phyloP scores from a whole-genome alignment of 2,329 filamentous ascomycete genomes.

The Neopestalotiopsis rosae region DNA sequence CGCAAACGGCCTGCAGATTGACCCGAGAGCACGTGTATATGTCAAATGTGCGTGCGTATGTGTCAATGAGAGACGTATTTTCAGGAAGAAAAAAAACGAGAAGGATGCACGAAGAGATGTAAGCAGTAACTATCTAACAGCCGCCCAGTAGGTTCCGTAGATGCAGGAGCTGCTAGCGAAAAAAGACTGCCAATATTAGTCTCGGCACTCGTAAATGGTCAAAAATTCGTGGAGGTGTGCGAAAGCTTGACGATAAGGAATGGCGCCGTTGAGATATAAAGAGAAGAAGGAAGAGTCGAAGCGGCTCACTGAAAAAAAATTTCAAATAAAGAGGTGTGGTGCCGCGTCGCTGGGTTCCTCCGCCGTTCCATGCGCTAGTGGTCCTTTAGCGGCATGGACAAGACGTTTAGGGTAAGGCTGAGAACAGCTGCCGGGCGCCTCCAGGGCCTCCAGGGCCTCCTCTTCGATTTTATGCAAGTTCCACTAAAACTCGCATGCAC shows the following conservation, averaged over 20 bases:
- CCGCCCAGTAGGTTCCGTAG: slow-evolving; percentile 70
- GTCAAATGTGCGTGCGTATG: not conserved
- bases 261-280: slow-evolving; percentile 64
- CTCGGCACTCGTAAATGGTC: slow-evolving; percentile 94
- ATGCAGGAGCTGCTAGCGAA: slow-evolving; percentile 97
- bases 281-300: slow-evolving; percentile 32
- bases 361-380: slow-evolving; percentile 12
- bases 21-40: not conserved
- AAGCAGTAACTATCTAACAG: slow-evolving; percentile 97
- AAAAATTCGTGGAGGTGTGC: slow-evolving; percentile 75
- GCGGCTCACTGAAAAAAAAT: slow-evolving; percentile 32
- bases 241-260: slow-evolving; percentile 90
- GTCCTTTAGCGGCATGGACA: not conserved
- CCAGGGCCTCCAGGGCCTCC: not conserved
- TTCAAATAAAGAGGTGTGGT: slow-evolving; percentile 1
- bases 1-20: not conserved
- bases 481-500: not conserved
- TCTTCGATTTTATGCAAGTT: not conserved
- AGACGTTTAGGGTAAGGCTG: slow-evolving; percentile 4
- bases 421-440: not conserved
- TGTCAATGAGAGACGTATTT: not conserved
- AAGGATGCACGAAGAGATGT: slow-evolving; percentile 58
- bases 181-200: slow-evolving; percentile 78
- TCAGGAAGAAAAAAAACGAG: not conserved
- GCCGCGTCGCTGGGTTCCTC: not conserved